phyloP scores from a whole-genome alignment of 441 rosid genomes.

The Erodium texanum region DNA sequence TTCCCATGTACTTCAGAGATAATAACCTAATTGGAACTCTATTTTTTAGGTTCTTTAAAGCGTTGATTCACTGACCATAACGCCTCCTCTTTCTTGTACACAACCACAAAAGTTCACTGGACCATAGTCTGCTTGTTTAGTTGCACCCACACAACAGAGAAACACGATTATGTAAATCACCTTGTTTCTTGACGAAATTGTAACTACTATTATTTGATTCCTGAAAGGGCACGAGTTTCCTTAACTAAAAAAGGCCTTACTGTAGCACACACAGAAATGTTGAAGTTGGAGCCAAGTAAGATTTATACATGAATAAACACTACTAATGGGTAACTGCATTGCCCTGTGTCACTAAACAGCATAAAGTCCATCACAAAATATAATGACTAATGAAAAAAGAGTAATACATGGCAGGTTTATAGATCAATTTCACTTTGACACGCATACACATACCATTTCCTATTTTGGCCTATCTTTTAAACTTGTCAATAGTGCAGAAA shows the following conservation, averaged over 20 bases:
- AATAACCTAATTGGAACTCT: not conserved
- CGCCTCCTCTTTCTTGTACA: not conserved
- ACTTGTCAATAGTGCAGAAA: not conserved
- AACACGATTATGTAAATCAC: not conserved
- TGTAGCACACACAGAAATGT: not conserved
- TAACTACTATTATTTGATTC: not conserved
- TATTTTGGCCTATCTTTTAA: not conserved
- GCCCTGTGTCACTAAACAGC: not conserved
- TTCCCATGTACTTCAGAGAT: not conserved
- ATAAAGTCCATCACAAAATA: not conserved
- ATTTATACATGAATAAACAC: not conserved
- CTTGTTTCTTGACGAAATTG: not conserved
- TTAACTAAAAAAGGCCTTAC: not conserved
- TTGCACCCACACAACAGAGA: constrained; percentile 1
- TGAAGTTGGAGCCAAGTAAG: constrained; percentile 1
- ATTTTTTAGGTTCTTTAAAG: not conserved
- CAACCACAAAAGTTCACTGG: not conserved
- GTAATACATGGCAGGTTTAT: not conserved
- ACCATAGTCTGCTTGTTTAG: not conserved
- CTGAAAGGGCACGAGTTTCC: not conserved
- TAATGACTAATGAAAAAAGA: not conserved
- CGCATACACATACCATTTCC: not conserved
- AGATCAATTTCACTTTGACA: not conserved
- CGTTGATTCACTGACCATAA: not conserved
- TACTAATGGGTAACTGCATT: not conserved